Evolutionary conservation across 2,329 filamentous ascomycete species (phyloP), one percentile per base, ranked within the genome.

Genomic region (Phyllosticta citribraziliensis): DNA sequence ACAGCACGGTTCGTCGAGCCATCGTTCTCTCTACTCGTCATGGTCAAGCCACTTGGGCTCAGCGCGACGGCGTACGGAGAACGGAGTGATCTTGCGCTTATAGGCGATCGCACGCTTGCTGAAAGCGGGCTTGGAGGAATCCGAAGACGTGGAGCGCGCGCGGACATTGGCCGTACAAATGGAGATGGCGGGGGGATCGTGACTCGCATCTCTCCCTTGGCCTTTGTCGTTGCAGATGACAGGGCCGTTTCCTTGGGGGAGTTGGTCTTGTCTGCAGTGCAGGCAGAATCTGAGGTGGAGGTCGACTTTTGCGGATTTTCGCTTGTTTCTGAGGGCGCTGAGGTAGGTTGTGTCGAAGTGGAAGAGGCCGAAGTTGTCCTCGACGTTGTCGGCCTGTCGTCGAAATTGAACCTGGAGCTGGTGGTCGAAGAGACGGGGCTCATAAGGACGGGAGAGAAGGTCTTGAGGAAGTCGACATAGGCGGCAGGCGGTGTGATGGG

Each of bases 391-490:
- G 72, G 71, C 65, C 73, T 75, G 57, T 75, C 76, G 56, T 73
- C 71, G 67, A 79, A 79, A 66, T 74, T 76, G 67, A 80, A 79
- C 64, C 79, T 79, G 51, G 74, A 71, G 65, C 82, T 82, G 67
- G 80, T 80, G 62, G 78, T 77, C 51, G 86, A 82, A 55, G 83
- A 79, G 55, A 83, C 76, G 9, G 89, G 88, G 65, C 87, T 91
- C 70, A 86, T 84, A 62, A 91, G 80, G 19, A 87, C 79, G 0
- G 83, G 83, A 1, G 83, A 87, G 76, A 95, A 85, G 63, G 87
- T 86, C 76, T 91, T 93, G 65, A 97, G 85, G 71, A 97, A 97
- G 70, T 97, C 91, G 66, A 90, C 88, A 72, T 97, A 97, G 62
- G 93, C 92, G 22, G 84, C 80, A 2, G 93, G 93, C 58, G 93